These are phyloP conservation scores for Polygonum maritimum DNA, from an alignment of 148 eudicot species.

Conservation along the genomic window DNA sequence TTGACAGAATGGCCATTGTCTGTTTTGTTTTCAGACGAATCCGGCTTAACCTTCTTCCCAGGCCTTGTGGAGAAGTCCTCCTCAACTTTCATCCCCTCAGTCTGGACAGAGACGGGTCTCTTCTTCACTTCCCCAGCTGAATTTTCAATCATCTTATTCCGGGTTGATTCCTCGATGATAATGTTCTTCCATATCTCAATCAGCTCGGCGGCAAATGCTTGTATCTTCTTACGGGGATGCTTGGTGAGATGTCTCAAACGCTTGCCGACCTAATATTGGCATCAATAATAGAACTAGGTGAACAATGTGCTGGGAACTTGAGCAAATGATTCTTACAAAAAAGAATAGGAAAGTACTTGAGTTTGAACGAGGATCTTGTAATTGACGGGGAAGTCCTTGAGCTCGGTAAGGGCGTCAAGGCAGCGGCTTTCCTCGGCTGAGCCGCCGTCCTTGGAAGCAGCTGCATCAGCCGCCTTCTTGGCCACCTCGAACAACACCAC, in stretches of 20 bases:
- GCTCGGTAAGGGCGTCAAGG: constrained; percentile 48
- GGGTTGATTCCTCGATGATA: constrained; percentile 38
- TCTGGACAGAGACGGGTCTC: constrained; percentile 25
- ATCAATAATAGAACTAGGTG: neutral
- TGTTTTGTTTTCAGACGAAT: constrained; percentile 15
- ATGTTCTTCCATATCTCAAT: constrained; percentile 61
- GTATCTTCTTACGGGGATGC: constrained; percentile 54
- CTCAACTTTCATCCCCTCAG: constrained; percentile 21
- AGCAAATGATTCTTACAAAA: no score
- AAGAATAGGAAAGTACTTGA: constrained; percentile 30
- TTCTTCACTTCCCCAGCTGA: constrained; percentile 16
- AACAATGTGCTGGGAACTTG: neutral
- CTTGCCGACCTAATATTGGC: constrained; percentile 47
- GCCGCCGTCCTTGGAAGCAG: constrained; percentile 22
- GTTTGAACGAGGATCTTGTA: constrained; percentile 63
- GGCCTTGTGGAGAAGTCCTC: constrained; percentile 22
- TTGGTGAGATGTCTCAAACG: constrained; percentile 53
- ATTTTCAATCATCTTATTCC: constrained; percentile 39
- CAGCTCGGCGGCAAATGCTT: constrained; percentile 39
- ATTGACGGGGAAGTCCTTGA: constrained; percentile 54
- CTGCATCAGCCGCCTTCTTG: constrained; percentile 59
- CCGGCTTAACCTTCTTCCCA: constrained; percentile 26
- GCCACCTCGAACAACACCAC: constrained; percentile 50
- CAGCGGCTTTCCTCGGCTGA: constrained; percentile 48
- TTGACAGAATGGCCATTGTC: constrained; percentile 18